Base-by-base conservation (phyloP, 2,329 filamentous ascomycete species). In the Paecilomyces sp. region DNA sequence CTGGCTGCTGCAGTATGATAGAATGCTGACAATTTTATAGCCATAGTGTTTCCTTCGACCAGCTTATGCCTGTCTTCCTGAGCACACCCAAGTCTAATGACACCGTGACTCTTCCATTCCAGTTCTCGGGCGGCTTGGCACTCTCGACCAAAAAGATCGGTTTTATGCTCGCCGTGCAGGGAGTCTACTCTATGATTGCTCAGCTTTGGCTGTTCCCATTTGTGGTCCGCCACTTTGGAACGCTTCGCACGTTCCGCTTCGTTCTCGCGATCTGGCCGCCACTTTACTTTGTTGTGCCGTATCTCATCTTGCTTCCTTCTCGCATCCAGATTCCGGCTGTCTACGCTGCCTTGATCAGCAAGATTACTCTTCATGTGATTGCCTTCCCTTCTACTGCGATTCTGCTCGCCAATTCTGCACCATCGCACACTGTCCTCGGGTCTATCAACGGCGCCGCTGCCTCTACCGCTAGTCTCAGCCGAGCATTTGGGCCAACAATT, bases 41-140 rank as follows among this genome's bases (percentile, higher is more conserved):
- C 78, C 93, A 97, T 77, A 97, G 93, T 12, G 97, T 99, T 76
- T 95, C 92, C 0, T 94, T 96, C 67, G 94, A 99, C 75, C 90
- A 96, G 70, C 83, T 97, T 55, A 87, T 97, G 67, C 93, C 94
- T 0, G 90, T 97, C 1, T 91, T 99, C 66, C 85, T 99, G 70
- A 93, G 90, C 74, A 90, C 90, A 53, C 72, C 82, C 68, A 71
- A 82, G 69, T 75, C 84, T 70, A 63, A 80, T 30, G 72, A 75
- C 15, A 67, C 76, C n/a, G 75, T 80, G 68, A 63, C 82, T 12
- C 82, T 96, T 1, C 93, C 93, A 0, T 94, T 99, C 80, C 88
- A 89, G 67, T 97, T 99, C 67, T 86, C 86, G 2, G 91, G 91
- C 60, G 93, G 94, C 18, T 93, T 97, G 66, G 90, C 86, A 28